A percentile compares a stretch with the other conserved stretches of the same genome.
These are phyloP conservation scores for Aspergillus olivimuriae DNA, from an alignment of 495 filamentous ascomycete genomes.

Conservation along the genomic window DNA sequence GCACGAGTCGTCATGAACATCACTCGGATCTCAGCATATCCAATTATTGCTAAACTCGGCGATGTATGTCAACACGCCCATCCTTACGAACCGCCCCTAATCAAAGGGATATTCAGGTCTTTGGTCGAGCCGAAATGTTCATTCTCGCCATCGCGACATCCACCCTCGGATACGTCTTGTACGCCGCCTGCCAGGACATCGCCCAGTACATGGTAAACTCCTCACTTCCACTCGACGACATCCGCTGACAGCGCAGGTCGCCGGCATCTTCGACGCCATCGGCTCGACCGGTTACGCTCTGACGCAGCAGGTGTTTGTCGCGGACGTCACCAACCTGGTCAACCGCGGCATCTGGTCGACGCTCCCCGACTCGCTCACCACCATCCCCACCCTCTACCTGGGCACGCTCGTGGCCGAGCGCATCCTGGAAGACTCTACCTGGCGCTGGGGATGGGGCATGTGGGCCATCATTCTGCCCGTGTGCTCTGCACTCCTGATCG, in stretches of 20 bases:
- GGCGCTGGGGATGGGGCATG: slow-evolving; percentile 26
- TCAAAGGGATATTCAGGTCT: slow-evolving; percentile 9
- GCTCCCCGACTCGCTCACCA: slow-evolving; percentile 19
- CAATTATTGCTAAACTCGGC: slow-evolving; percentile 21
- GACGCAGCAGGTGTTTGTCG: slow-evolving; percentile 22
- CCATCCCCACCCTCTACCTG: slow-evolving; percentile 17
- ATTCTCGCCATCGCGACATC: slow-evolving; percentile 14
- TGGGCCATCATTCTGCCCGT: slow-evolving; percentile 21
- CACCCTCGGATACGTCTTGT: slow-evolving; percentile 14
- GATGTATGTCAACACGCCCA: slow-evolving; percentile 8
- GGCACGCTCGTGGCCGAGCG: slow-evolving; percentile 17
- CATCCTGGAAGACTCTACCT: slow-evolving; percentile 14
- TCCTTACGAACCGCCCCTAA: not conserved
- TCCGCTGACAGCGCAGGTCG: slow-evolving; percentile 7
- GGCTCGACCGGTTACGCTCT: slow-evolving; percentile 22
- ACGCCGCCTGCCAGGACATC: slow-evolving; percentile 18
- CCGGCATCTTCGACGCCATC: slow-evolving; percentile 21
- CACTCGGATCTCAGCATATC: slow-evolving; percentile 18
- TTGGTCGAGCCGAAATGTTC: slow-evolving; percentile 21
- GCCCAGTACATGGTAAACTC: slow-evolving; percentile 16
- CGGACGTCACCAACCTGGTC: slow-evolving; percentile 22
- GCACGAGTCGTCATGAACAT: slow-evolving; percentile 21
- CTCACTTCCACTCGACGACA: not conserved
- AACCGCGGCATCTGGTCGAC: slow-evolving; percentile 24
- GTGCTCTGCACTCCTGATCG: slow-evolving; percentile 15